Conservation (phyloP, 495 filamentous ascomycete genomes). For the Daldinia concentrica region DNA sequence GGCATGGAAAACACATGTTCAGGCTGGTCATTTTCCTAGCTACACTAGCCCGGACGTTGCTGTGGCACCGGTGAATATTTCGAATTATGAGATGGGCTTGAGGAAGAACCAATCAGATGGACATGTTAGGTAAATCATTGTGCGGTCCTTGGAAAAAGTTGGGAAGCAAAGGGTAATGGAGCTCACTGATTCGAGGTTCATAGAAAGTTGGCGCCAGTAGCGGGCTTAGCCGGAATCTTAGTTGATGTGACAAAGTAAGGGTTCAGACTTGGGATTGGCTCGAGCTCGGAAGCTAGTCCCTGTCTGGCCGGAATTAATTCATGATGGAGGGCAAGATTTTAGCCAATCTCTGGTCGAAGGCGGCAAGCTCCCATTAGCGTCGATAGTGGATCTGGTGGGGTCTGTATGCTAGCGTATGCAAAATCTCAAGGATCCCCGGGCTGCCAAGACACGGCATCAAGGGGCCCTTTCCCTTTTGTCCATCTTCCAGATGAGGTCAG, state of each 20-base stretch:
- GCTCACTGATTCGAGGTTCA: slow-evolving; percentile 41
- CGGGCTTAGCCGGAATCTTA: slow-evolving; percentile 42
- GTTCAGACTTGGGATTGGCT: slow-evolving; percentile 42
- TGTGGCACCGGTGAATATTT: slow-evolving; percentile 38
- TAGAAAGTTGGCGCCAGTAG: slow-evolving; percentile 43
- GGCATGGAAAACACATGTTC: slow-evolving; percentile 30
- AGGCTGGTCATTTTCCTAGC: slow-evolving; percentile 24
- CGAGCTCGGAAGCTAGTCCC: slow-evolving; percentile 41
- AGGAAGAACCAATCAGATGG: slow-evolving; percentile 27
- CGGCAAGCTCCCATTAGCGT: slow-evolving; percentile 50
- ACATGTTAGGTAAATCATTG: slow-evolving; percentile 13
- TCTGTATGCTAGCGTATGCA: slow-evolving; percentile 40
- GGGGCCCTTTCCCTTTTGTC: slow-evolving; percentile 45
- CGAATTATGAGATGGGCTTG: slow-evolving; percentile 19
- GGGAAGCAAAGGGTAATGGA: slow-evolving; percentile 13
- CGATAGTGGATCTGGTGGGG: slow-evolving; percentile 30
- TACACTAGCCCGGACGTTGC: slow-evolving; percentile 39
- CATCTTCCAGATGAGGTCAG: slow-evolving; percentile 43
- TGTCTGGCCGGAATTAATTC: slow-evolving; percentile 38
- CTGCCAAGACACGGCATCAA: slow-evolving; percentile 42
- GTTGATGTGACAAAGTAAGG: slow-evolving; percentile 46
- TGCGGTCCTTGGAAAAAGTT: slow-evolving; percentile 16
- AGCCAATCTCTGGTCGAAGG: slow-evolving; percentile 45
- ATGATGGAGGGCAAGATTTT: slow-evolving; percentile 37
- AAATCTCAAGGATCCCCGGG: slow-evolving; percentile 39